Evolutionary conservation across 768 basidiomycete species (phyloP).

Genomic region (Strobilomyces dryophilus): DNA sequence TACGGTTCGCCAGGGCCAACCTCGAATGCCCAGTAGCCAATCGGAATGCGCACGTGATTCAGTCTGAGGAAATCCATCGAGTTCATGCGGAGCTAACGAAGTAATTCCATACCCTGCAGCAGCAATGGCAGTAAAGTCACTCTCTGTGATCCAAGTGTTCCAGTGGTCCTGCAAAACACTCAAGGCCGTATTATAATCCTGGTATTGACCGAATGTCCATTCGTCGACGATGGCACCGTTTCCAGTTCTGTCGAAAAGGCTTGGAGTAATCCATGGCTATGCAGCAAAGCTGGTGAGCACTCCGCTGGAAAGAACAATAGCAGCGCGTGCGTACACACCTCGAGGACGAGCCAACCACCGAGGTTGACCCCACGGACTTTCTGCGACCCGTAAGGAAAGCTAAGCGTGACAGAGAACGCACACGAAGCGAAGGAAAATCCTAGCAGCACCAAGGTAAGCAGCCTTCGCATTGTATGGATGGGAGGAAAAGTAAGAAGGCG

Average conservation of each 20-base stretch:
- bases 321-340: slow-evolving; percentile 31
- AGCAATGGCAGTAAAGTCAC: slow-evolving; percentile 72
- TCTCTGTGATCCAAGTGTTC: slow-evolving; percentile 81
- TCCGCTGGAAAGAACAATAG: slow-evolving; percentile 27
- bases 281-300: slow-evolving; percentile 34
- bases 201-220: slow-evolving; percentile 70
- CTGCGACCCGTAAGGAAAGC: slow-evolving; percentile 69
- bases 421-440: slow-evolving; percentile 25
- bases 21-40: slow-evolving; percentile 91
- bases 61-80: slow-evolving; percentile 39
- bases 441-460: slow-evolving; percentile 20
- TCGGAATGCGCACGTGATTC: slow-evolving; percentile 80
- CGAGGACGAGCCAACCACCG: slow-evolving; percentile 60
- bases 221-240: slow-evolving; percentile 64
- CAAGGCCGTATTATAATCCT: slow-evolving; percentile 46
- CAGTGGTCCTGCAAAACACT: slow-evolving; percentile 61
- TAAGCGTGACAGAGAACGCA: slow-evolving; percentile 39
- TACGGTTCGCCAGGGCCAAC: slow-evolving; percentile 74
- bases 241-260: slow-evolving; percentile 57
- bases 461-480: slow-evolving; percentile 28
- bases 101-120: slow-evolving; percentile 56
- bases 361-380: slow-evolving; percentile 84
- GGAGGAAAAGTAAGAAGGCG: slow-evolving; percentile 51
- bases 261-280: slow-evolving; percentile 78
- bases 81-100: background rate